A percentile compares a stretch with the other conserved stretches of the same genome.
Evolutionary conservation across 768 basidiomycete species (phyloP).

Genomic region (Agrocybe pediades): DNA sequence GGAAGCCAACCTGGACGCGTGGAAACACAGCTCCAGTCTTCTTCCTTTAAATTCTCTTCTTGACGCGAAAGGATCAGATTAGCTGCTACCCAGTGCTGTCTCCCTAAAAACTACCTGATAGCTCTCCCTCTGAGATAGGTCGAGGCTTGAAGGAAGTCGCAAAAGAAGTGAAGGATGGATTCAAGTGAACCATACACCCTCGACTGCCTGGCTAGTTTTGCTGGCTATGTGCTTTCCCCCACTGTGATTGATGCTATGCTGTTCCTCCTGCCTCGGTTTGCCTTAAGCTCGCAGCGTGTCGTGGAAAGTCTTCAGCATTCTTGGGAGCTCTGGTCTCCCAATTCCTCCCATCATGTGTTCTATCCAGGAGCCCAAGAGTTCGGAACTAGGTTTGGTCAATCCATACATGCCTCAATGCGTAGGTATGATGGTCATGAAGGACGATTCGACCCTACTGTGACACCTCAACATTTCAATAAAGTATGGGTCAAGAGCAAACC

Average conservation of each 20-base stretch:
- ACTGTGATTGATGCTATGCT: neutral
- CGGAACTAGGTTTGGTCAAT: neutral
- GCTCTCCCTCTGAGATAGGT: neutral
- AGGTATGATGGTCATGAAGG: slow-evolving; percentile 15
- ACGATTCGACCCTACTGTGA: slow-evolving; percentile 12
- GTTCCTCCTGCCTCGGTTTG: neutral
- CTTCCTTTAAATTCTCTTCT: too few species aligned
- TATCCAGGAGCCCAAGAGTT: neutral
- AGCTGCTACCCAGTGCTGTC: too few species aligned
- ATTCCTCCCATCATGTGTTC: too few species aligned
- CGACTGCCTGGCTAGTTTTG: neutral
- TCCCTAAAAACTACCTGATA: too few species aligned
- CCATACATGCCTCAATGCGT: neutral
- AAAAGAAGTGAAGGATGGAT: neutral
- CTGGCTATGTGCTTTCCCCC: neutral
- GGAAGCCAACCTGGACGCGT: too few species aligned
- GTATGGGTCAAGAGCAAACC: neutral
- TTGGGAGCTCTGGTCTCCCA: too few species aligned
- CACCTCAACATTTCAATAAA: slow-evolving; percentile 7
- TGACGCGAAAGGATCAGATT: too few species aligned
- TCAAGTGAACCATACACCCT: neutral
- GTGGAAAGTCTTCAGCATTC: neutral
- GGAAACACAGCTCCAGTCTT: too few species aligned
- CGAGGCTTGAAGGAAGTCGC: neutral
- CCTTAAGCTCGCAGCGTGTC: slow-evolving; percentile 11